Evolutionary conservation across 2,329 filamentous ascomycete species (phyloP).

Genomic region (Mycogone perniciosa): DNA sequence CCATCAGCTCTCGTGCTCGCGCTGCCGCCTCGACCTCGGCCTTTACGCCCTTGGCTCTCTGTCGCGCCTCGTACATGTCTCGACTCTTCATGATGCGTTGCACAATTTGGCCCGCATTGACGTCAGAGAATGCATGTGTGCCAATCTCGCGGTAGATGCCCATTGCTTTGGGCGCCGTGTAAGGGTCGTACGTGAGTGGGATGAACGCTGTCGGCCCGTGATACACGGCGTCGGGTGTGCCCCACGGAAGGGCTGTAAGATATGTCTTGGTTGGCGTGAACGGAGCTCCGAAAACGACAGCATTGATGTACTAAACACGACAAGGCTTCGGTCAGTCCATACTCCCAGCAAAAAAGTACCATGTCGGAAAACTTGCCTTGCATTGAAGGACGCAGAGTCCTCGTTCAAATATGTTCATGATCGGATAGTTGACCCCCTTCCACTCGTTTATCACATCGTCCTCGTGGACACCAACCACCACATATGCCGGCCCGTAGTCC

Average conservation of each 20-base stretch:
- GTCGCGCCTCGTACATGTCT: conserved; percentile 83
- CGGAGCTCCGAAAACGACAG: conserved; percentile 83
- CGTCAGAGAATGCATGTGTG: conserved; percentile 71
- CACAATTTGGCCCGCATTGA: conserved; percentile 91
- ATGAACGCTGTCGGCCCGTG: conserved; percentile 95
- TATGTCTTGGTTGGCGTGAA: conserved; percentile 79
- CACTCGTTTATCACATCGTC: conserved; percentile 92
- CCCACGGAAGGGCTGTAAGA: conserved; percentile 66
- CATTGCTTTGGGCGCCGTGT: conserved; percentile 71
- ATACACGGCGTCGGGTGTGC: conserved; percentile 74
- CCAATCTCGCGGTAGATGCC: conserved; percentile 78
- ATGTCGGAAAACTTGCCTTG: conserved; percentile 49
- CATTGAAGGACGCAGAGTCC: conserved; percentile 94
- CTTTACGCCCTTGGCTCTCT: conserved; percentile 86
- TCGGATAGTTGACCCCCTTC: conserved; percentile 97
- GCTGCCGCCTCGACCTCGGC: conserved; percentile 65
- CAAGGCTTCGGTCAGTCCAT: background rate
- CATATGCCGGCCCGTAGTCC: conserved; percentile 76
- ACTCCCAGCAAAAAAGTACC: background rate
- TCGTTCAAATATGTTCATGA: conserved; percentile 98
- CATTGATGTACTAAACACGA: conserved; percentile 65
- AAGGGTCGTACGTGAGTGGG: conserved; percentile 71
- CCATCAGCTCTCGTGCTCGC: conserved; percentile 54
- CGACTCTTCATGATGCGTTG: conserved; percentile 81
- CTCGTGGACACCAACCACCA: conserved; percentile 92